Base-by-base conservation (phyloP, 139 green algal genomes). In the Protoeuglena noctilucae region DNA sequence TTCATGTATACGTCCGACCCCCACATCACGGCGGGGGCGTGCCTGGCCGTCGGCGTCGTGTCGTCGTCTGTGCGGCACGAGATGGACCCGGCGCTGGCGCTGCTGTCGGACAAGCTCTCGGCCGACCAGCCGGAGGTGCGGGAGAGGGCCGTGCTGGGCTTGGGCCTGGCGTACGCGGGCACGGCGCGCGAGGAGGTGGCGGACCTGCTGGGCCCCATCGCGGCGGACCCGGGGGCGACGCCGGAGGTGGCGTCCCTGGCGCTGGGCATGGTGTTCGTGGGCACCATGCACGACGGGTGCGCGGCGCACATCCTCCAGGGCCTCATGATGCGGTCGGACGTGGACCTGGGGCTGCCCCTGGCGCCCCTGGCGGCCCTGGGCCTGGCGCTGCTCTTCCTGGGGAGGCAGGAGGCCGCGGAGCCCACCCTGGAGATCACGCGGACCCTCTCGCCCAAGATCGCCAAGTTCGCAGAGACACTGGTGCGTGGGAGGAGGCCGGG, bases 81-180 rank as follows among this genome's bases (percentile, higher is more conserved):
- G 62, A 87, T 85, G 48, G 90, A 98, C 66, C 73, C 73, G 3
- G 91, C 91, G 3, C 94, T 93, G 54, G 91, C 92, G 5, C 73
- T 98, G 34, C 87, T 98, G 45, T 80, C 60, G 27, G 91, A 98
- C 25, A 84, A 83, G 46, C 80, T 96, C 0, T 61, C 84, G 93
- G 48, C 41, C 73, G 14, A 79, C 61, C 18, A 65, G 82, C 4
- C 65, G 77, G 17, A 76, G 78, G 64, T 79, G 23, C 55, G 55
- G 4, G 51, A 51, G 62, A 80, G 85, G 3, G 88, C 91, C 26
- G 89, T 95, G 53, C 77, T 96, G 64, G 91, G 91, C 3, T 68
- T 98, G 23, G 91, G 91, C 31, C 76, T 98, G 6, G 90, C 91
- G 4, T 98, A 98, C 67, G 91, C 91, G n/a, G 91, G 91, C 29